Evolutionary conservation across 306 rosid genomes (phyloP), one percentile per base, ranked within the genome.

Genomic region (Cucurbita maxima): DNA sequence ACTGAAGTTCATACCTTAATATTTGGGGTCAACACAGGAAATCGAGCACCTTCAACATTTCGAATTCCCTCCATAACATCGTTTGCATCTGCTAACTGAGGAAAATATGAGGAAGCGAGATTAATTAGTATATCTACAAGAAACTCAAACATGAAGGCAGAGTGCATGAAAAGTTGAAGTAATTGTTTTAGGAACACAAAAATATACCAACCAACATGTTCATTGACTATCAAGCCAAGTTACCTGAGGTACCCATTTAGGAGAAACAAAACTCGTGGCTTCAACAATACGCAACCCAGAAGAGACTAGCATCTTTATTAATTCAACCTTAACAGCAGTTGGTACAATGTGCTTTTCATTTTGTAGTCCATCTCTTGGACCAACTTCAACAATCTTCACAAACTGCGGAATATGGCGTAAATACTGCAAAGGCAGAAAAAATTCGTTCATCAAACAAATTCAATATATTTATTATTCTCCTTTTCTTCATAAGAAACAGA

Each of bases 161-260:
- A 71, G 60, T 34, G 16, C 59, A 51, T 50, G 38, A 11, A 50
- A 45, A 41, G 58, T 69, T 14, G 74, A 69, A 45, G 57, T 18
- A 69, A 50, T 44, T 69, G 54, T 14, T 69, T 22, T n/a, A 10
- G 25, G 18, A 69, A 69, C 15, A 50, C 22, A 47, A 69, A 50
- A 25, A 14, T 20, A 69, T 45, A 69, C 41, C 41, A 6, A 30
- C 54, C 19, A 45, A 25, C 22, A 41, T 20, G 14, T 22, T 30
- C 45, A 45, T 13, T 20, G 38, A 25, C 15, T 50, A 50, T 50
- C 30, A 50, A 52, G 36, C 51, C 25, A 14, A 34, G 8, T 78
- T 80, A 92, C 96, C 96, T 92, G 98, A 0, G 96, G 96, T 58
- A 92, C 93, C 96, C 98, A 90, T 90, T 90, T 92, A 72, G 96